Percentiles rank a stretch among this genome's conserved stretches.
Evolutionary conservation across 1,284 basidiomycete species (phyloP).

Genomic region (Cystobasidium sp.): DNA sequence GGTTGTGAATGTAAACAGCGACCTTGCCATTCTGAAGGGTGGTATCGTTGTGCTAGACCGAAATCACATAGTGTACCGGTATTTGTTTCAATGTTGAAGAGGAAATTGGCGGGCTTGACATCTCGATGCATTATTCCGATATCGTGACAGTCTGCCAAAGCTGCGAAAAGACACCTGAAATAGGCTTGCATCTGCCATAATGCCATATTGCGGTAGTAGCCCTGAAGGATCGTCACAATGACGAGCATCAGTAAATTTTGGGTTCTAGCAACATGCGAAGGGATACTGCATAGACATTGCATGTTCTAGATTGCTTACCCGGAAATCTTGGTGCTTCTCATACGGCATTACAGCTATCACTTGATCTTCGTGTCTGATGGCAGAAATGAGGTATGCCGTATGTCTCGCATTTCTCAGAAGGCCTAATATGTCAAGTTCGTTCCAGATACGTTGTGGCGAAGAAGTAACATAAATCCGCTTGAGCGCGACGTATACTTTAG

Average conservation of each 20-base stretch:
- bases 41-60: slow-evolving; percentile 74
- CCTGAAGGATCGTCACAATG: slow-evolving; percentile 59
- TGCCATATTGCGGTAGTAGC: slow-evolving; percentile 73
- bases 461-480: slow-evolving; percentile 98
- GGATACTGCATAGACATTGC: too few relatives aligned
- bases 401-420: slow-evolving; percentile 74
- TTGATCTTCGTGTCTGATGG: slow-evolving; percentile 89
- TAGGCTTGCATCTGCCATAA: slow-evolving; percentile 80
- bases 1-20: slow-evolving; percentile 54
- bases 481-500: slow-evolving; percentile 77
- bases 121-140: slow-evolving; percentile 92
- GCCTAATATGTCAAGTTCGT: slow-evolving; percentile 86
- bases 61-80: slow-evolving; percentile 92
- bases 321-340: slow-evolving; percentile 88
- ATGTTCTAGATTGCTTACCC: slow-evolving; percentile 63
- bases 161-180: slow-evolving; percentile 87
- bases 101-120: slow-evolving; percentile 97
- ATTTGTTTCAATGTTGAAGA: slow-evolving; percentile 84
- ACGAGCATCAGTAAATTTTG: not conserved
- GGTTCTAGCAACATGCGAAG: not conserved
- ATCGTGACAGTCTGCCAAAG: slow-evolving; percentile 85
- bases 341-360: slow-evolving; percentile 95
- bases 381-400: slow-evolving; percentile 89
- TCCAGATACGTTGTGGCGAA: slow-evolving; percentile 86
- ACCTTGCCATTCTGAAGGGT: slow-evolving; percentile 51